Conservation (phyloP, 208 protist genomes). For the Trypanosomatidae sp. region DNA sequence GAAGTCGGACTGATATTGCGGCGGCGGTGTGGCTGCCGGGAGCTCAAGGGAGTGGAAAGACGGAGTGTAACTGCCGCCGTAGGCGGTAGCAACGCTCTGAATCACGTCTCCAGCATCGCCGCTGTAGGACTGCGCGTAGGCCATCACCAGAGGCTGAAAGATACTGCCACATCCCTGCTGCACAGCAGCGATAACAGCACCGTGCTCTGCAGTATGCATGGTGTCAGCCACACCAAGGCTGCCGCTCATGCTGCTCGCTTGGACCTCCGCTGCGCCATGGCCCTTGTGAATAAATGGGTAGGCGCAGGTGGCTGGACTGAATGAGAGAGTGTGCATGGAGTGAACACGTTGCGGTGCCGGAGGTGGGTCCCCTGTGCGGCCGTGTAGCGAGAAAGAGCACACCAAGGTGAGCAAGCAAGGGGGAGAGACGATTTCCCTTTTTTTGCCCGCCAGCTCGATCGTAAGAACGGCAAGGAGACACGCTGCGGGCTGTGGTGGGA, state of each 20-base stretch:
- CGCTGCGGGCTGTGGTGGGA: not conserved
- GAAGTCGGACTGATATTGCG: slow-evolving; percentile 11
- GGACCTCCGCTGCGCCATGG: not conserved
- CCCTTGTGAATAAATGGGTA: slow-evolving; percentile 8
- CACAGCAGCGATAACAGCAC: not conserved
- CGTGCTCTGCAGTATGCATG: not conserved
- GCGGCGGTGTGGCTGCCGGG: not conserved
- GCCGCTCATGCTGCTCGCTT: not conserved
- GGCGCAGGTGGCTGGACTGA: not conserved
- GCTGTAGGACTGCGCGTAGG: not conserved
- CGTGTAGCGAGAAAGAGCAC: not conserved
- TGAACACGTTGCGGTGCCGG: not conserved
- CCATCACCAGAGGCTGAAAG: not conserved
- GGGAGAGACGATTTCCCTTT: not conserved
- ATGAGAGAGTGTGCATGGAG: not conserved
- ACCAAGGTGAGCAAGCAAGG: not conserved
- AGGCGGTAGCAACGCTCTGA: not conserved
- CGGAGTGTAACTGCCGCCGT: not conserved
- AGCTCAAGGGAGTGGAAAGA: slow-evolving; percentile 13
- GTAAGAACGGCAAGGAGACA: not conserved
- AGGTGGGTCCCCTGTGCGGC: not conserved
- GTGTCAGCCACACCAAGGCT: not conserved
- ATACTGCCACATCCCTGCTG: not conserved
- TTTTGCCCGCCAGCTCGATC: not conserved
- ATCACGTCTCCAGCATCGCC: not conserved